phyloP scores from a whole-genome alignment of 371 early-diverging fungal genomes.

The Zancudomyces culisetae region DNA sequence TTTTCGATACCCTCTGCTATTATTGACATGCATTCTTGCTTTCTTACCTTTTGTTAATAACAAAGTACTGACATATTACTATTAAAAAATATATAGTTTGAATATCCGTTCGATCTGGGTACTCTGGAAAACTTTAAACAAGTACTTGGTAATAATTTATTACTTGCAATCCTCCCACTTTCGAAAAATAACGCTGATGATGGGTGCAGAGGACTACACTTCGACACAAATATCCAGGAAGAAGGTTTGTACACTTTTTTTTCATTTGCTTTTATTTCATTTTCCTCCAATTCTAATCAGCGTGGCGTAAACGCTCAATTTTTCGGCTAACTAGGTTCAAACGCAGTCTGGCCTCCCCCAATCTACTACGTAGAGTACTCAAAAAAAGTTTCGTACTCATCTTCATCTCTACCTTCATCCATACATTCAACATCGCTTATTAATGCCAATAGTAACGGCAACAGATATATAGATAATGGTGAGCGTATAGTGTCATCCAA shows the following conservation, averaged over 20 bases:
- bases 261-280: too few relatives aligned
- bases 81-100: constrained; percentile 19
- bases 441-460: background rate
- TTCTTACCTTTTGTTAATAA: background rate
- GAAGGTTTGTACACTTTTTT: too few relatives aligned
- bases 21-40: too few relatives aligned
- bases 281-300: too few relatives aligned
- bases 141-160: constrained; percentile 46
- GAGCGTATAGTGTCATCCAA: background rate
- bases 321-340: background rate
- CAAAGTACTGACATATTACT: background rate
- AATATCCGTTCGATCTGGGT: constrained; percentile 89
- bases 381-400: background rate
- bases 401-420: background rate
- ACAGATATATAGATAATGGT: background rate
- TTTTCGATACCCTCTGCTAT: background rate
- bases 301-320: too few relatives aligned
- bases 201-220: too few relatives aligned
- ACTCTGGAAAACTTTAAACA: constrained; percentile 44
- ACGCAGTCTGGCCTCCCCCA: background rate
- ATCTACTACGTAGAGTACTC: background rate
- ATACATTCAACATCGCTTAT: background rate
- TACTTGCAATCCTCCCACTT: constrained; percentile 52
- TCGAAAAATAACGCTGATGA: too few relatives aligned
- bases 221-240: too few relatives aligned